Evolutionary conservation across 257 asterid genomes (phyloP), one percentile per base, ranked within the genome.

Genomic region (Eucommia ulmoides): DNA sequence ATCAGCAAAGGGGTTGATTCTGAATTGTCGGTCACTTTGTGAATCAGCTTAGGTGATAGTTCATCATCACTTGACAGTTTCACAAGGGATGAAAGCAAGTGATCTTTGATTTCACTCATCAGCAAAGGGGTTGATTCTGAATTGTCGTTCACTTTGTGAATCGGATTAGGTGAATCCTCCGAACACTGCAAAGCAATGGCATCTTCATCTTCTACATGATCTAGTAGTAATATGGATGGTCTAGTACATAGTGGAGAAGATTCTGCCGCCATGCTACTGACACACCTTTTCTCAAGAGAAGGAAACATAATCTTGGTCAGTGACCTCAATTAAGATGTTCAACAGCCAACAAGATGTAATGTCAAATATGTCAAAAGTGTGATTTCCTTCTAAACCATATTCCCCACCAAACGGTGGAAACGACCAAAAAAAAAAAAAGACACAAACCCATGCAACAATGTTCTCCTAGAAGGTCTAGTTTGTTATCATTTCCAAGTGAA

Each of bases 201-300:
- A 59, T 64, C 60, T 55, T 26, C 47, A 46, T 62, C 66, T 59
- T 61, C 73, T 60, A 58, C 68, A 51, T 55, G 56, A 64, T 64
- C 66, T 42, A 22, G 54, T 46, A 56, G 14, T 45, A 57, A 55
- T 46, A 50, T 41, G 35, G 63, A 51, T 65, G 62, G 75, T 48
- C 69, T 58, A 23, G 50, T 64, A 23, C 48, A 64, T 53, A 54
- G 65, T 62, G 74, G 71, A 65, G 83, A 62, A 23, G 76, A 47
- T 51, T 68, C 47, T 22, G 55, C 50, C 60, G 23, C 48, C 35
- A 55, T 22, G 56, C 80, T 58, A 33, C 69, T 48, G 50, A 53
- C 65, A 67, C 75, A 74, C 75, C 94, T 87, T 29, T 57, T 50
- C 62, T 42, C 60, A 65, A 57, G 46, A 55, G 56, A 61, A 29